Conservation (phyloP, 768 basidiomycete genomes). For the Agaricus sinodeliciosus region DNA sequence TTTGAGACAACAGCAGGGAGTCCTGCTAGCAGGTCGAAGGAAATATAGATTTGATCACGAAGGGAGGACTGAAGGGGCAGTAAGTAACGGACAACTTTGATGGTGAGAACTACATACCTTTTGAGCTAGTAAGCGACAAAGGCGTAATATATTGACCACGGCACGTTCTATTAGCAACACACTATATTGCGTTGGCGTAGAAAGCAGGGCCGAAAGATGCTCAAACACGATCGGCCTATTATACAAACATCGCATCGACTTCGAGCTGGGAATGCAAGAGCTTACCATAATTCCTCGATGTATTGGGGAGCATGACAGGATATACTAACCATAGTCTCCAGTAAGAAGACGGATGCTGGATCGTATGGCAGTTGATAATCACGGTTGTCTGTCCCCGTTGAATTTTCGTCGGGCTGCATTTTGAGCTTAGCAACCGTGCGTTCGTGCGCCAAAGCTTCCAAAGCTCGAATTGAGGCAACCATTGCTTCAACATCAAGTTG, state of each 20-base stretch:
- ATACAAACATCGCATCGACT: not conserved
- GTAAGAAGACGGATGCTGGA: slow-evolving; percentile 88
- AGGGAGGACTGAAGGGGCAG: slow-evolving; percentile 51
- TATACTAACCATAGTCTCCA: slow-evolving; percentile 94
- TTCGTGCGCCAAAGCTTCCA: slow-evolving; percentile 88
- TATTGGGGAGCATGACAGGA: slow-evolving; percentile 67
- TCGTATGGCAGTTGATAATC: slow-evolving; percentile 77
- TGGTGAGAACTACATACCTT: slow-evolving; percentile 40
- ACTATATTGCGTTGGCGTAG: slow-evolving; percentile 75
- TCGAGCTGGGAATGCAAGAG: slow-evolving; percentile 6
- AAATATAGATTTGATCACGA: slow-evolving; percentile 91
- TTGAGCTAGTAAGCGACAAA: slow-evolving; percentile 79
- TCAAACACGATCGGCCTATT: slow-evolving; percentile 94
- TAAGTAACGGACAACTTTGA: slow-evolving; percentile 8
- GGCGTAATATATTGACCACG: slow-evolving; percentile 78
- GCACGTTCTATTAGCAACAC: slow-evolving; percentile 90
- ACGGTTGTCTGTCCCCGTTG: slow-evolving; percentile 34
- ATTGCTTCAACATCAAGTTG: slow-evolving; percentile 75
- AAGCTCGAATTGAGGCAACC: slow-evolving; percentile 75
- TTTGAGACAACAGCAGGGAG: slow-evolving; percentile 71
- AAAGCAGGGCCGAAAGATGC: slow-evolving; percentile 78
- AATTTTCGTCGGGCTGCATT: slow-evolving; percentile 57
- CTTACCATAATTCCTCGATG: slow-evolving; percentile 87
- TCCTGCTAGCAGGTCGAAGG: slow-evolving; percentile 83
- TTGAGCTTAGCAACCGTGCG: slow-evolving; percentile 76